Percentiles rank a stretch among this genome's conserved stretches.
Evolutionary conservation across 306 rosid genomes (phyloP).

Genomic region (Pterocarpus santalinus): DNA sequence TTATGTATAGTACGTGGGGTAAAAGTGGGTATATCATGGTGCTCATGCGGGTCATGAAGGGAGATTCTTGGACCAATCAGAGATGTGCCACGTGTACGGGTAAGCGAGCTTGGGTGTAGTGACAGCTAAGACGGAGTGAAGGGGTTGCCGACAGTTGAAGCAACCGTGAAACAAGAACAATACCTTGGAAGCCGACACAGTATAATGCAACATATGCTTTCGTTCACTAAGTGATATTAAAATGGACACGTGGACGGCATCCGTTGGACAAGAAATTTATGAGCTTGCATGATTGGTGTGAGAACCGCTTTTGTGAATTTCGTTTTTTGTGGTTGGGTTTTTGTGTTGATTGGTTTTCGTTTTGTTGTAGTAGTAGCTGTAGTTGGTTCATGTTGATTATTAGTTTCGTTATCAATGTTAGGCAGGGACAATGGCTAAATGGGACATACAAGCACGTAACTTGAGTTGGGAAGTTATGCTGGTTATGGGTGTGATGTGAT

Average conservation of each 20-base stretch:
- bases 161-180: constrained; percentile 12
- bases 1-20: constrained; percentile 28
- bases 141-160: constrained; percentile 69
- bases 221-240: no score
- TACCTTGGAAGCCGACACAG: no score
- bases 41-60: background rate
- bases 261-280: constrained; percentile 19
- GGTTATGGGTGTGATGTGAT: constrained; percentile 9
- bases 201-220: no score
- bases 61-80: constrained; percentile 46
- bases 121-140: constrained; percentile 70
- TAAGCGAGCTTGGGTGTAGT: constrained; percentile 47
- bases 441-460: background rate
- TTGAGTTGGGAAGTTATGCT: constrained; percentile 32
- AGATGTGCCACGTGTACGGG: constrained; percentile 47
- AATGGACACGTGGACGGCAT: constrained; percentile 27
- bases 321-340: background rate
- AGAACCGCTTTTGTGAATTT: background rate
- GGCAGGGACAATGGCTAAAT: constrained; percentile 35
- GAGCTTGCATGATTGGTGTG: constrained; percentile 1
- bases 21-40: background rate
- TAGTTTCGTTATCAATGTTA: constrained; percentile 49
- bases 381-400: constrained; percentile 20
- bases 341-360: no score
- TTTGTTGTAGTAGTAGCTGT: background rate